phyloP scores from a whole-genome alignment of 139 green algal species.

The Coccomyxa sp. region DNA sequence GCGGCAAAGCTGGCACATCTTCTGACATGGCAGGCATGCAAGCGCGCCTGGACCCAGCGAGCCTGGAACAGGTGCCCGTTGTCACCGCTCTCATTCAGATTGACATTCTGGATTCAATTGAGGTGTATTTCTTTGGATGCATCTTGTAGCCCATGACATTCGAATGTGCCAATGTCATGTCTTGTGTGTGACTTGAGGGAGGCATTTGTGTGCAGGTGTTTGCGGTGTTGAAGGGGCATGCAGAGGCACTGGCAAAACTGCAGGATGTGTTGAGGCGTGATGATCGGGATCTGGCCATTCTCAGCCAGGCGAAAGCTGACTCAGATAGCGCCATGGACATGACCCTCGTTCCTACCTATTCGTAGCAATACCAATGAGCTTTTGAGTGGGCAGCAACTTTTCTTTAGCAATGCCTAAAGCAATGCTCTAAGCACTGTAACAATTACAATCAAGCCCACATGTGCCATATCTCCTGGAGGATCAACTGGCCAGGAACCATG shows the following conservation, averaged over 20 bases:
- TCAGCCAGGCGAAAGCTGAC: conserved; percentile 5
- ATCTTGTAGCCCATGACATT: not conserved
- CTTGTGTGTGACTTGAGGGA: not conserved
- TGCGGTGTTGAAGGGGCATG: conserved; percentile 28
- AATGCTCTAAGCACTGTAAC: too few relatives aligned
- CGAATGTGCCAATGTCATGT: not conserved
- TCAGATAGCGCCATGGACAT: not conserved
- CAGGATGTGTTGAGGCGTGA: conserved; percentile 30
- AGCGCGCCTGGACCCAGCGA: conserved; percentile 22
- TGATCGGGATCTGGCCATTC: conserved; percentile 29
- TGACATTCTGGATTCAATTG: not conserved
- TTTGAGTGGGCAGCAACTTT: too few relatives aligned
- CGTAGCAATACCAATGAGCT: too few relatives aligned
- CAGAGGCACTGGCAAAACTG: conserved; percentile 21
- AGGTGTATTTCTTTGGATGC: not conserved
- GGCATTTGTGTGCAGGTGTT: conserved; percentile 16
- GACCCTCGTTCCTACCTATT: not conserved
- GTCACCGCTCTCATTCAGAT: not conserved
- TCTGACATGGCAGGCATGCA: not conserved
- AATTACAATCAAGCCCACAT: too few relatives aligned
- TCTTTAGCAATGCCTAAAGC: too few relatives aligned
- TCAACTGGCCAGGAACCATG: too few relatives aligned
- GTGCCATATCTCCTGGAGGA: too few relatives aligned
- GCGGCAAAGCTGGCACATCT: not conserved
- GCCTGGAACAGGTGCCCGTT: not conserved